Conservation (phyloP, 1,139 yeast species). For the Williopsis jadinii region DNA sequence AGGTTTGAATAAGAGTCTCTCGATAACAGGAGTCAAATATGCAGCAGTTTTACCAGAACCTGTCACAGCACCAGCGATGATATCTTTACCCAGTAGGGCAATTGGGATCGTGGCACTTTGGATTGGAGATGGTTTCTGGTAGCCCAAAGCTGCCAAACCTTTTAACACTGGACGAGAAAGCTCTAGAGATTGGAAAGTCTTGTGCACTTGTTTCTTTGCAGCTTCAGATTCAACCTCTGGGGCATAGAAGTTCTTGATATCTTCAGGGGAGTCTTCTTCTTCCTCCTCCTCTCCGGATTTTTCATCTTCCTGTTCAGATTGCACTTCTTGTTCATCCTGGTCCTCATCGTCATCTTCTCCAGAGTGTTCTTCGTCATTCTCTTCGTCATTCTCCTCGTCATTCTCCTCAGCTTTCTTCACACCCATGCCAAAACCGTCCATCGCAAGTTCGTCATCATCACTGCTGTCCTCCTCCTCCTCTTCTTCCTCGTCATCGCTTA, state of each 20-base stretch:
- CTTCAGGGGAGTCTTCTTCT: conserved; percentile 65
- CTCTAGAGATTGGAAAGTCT: conserved; percentile 67
- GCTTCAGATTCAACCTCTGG: conserved; percentile 43
- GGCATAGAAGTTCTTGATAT: conserved; percentile 62
- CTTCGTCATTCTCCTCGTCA: conserved; percentile 25
- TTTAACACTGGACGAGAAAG: conserved; percentile 86
- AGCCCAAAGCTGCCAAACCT: conserved; percentile 76
- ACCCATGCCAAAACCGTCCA: conserved; percentile 76
- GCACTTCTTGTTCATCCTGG: conserved; percentile 22
- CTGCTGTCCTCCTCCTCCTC: conserved; percentile 23
- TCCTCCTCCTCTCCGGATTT: conserved; percentile 23
- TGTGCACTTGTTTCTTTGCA: conserved; percentile 40
- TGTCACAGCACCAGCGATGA: conserved; percentile 99
- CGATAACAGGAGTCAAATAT: conserved; percentile 90
- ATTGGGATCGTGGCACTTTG: conserved; percentile 92
- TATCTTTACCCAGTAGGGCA: conserved; percentile 85
- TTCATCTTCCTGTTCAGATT: conserved; percentile 18
- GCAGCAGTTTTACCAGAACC: conserved; percentile 99
- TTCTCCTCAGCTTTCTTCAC: conserved; percentile 32
- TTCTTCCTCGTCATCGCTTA: conserved; percentile 28
- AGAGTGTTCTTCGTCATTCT: conserved; percentile 24
- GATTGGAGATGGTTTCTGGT: conserved; percentile 83
- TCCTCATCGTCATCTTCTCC: conserved; percentile 26
- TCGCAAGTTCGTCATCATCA: conserved; percentile 36
- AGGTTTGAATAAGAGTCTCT: conserved; percentile 85